A percentile compares a stretch with the other conserved stretches of the same genome.
Conservation (phyloP, 2,329 filamentous ascomycete species). For the Penicillium sp. region DNA sequence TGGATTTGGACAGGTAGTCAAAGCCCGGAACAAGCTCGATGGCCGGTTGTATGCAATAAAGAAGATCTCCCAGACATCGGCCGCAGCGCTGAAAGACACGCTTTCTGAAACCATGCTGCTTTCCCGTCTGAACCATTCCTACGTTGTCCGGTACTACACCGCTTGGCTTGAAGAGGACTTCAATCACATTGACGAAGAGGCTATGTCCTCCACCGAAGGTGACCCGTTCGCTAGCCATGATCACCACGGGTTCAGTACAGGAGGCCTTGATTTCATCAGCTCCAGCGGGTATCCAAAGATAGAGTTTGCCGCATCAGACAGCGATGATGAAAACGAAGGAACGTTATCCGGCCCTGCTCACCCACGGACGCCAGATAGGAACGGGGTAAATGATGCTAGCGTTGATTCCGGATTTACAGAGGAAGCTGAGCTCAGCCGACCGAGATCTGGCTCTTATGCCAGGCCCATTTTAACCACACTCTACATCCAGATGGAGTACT, state of each 20-base stretch:
- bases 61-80: conserved; percentile 82
- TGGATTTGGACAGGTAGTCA: conserved; percentile 94
- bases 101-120: conserved; percentile 84
- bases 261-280: conserved; percentile 89
- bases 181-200: conserved; percentile 41
- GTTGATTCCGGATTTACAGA: conserved; percentile 26
- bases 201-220: conserved; percentile 52
- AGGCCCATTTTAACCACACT: conserved; percentile 68
- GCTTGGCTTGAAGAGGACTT: conserved; percentile 81
- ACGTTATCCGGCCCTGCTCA: conserved; percentile 36
- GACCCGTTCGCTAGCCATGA: conserved; percentile 45
- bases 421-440: conserved; percentile 39
- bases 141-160: conserved; percentile 85
- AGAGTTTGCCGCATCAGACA: conserved; percentile 64
- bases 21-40: conserved; percentile 90
- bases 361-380: conserved; percentile 21
- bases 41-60: conserved; percentile 94
- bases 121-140: conserved; percentile 88
- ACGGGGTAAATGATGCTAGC: background rate
- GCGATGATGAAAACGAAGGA: conserved; percentile 46
- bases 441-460: conserved; percentile 48
- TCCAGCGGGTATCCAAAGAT: conserved; percentile 74
- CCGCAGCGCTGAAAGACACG: conserved; percentile 59
- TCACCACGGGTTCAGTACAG: conserved; percentile 61
- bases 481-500: conserved; percentile 99